Evolutionary conservation across 192 early-diverging fungal genomes (phyloP).

Genomic region (Coemansia sp.): DNA sequence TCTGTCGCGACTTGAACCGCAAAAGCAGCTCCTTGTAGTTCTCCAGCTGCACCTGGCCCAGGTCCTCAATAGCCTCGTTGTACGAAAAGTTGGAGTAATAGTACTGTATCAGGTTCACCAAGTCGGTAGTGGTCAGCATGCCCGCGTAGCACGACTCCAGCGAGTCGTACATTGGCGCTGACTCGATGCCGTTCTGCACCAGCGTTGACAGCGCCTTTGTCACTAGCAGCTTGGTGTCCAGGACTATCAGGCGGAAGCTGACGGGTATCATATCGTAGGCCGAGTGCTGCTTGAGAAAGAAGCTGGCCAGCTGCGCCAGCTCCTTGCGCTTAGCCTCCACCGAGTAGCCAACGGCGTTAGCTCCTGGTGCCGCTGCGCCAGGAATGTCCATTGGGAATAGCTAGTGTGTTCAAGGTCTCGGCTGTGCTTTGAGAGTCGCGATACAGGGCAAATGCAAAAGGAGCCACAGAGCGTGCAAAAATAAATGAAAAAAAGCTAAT

Average conservation of each 20-base stretch:
- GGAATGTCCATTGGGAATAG: slow-evolving; percentile 33
- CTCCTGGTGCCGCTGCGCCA: slow-evolving; percentile 9
- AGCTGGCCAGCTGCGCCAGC: slow-evolving; percentile 54
- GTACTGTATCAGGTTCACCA: slow-evolving; percentile 92
- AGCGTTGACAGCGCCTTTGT: slow-evolving; percentile 91
- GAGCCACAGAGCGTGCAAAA: slow-evolving; percentile 11
- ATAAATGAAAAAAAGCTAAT: not conserved
- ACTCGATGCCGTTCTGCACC: slow-evolving; percentile 95
- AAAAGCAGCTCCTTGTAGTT: slow-evolving; percentile 55
- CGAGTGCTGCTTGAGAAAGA: slow-evolving; percentile 80
- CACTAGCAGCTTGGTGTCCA: slow-evolving; percentile 88
- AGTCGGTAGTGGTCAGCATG: slow-evolving; percentile 96
- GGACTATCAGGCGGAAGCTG: slow-evolving; percentile 87
- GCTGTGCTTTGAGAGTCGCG: not conserved
- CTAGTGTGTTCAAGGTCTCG: not conserved
- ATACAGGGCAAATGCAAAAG: not conserved
- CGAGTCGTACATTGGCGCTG: slow-evolving; percentile 92
- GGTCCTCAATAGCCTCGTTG: slow-evolving; percentile 81
- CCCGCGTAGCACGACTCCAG: slow-evolving; percentile 80
- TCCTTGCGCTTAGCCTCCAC: slow-evolving; percentile 44
- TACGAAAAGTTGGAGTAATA: slow-evolving; percentile 85
- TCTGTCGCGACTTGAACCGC: slow-evolving; percentile 53
- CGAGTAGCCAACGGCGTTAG: slow-evolving; percentile 11
- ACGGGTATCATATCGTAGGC: slow-evolving; percentile 93
- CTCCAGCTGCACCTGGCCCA: slow-evolving; percentile 67